Base-by-base conservation (phyloP, 805 yeast genomes). In the Dipodascus geniculatus region DNA sequence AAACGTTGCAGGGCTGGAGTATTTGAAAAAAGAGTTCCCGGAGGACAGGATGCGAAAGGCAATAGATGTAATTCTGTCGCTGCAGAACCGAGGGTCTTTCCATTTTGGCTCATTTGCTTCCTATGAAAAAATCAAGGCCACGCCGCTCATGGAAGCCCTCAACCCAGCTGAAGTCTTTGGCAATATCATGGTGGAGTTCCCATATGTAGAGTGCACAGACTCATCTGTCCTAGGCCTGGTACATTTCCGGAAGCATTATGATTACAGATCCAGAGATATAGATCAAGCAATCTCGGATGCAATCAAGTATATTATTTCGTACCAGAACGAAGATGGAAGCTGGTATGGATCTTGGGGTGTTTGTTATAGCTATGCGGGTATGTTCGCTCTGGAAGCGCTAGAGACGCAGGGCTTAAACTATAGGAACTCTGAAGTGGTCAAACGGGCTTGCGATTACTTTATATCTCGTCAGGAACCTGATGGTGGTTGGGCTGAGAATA, bases 341-440 rank as follows among this genome's bases (percentile, higher is more conserved):
- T 93, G 98, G 98, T 95, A 90, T 66, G 99, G 99, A 0, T 82
- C 88, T 44, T 93, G 99, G 99, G 99, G 99, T 38, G 83, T 93
- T 3, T 93, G 99, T 65, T 89, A 76, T 65, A 87, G 96, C 0
- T 93, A 93, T 68, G 98, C 98, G 0, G 86, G 89, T 1, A 93
- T 93, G 99, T 93, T 93, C 77, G 99, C 99, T 0, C 68, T 93
- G 24, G 99, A 93, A 61, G 98, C 98, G 0, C 74, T 93, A 50
- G 73, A 80, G 23, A 79, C 91, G 2, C 83, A 84, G 23, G 87
- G 82, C 1, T 76, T 76, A 54, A 71, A 63, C 1, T 91, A 89
- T 65, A 63, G 63, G 1, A 87, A 83, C 61, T 79, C 84, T 42
- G 77, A 72, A 3, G 67, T 71, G 1, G 95, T 87, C 3, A 70